Evolutionary conservation across 331 rosid species (phyloP).

Genomic region (Stylosanthes scabra): DNA sequence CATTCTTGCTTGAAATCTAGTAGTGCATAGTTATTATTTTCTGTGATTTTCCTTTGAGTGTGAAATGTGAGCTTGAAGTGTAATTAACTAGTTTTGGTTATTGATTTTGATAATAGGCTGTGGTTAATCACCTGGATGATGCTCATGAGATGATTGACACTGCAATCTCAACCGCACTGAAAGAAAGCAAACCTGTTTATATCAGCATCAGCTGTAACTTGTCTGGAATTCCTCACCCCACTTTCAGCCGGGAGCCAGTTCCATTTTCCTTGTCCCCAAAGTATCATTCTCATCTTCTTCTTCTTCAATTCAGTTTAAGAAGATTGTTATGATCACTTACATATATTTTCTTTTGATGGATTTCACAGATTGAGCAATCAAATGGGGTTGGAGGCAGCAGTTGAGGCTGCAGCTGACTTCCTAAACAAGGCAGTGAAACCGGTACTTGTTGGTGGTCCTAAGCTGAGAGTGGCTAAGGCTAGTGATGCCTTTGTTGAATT

Average conservation of each 20-base stretch:
- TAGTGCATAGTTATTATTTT: too few species aligned
- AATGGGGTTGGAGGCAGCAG: slow-evolving; percentile 55
- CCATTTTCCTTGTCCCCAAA: slow-evolving; percentile 48
- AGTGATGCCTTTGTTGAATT: slow-evolving; percentile 45
- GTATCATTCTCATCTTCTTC: slow-evolving; percentile 18
- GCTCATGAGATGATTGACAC: slow-evolving; percentile 59
- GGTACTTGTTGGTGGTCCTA: slow-evolving; percentile 59
- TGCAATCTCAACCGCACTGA: slow-evolving; percentile 51
- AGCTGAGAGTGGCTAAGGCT: slow-evolving; percentile 54
- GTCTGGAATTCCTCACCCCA: slow-evolving; percentile 54
- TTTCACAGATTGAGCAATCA: slow-evolving; percentile 49
- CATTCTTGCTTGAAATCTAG: too few species aligned
- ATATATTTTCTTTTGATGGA: background rate
- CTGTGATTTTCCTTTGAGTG: too few species aligned
- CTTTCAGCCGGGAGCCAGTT: slow-evolving; percentile 51
- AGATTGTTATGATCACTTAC: background rate
- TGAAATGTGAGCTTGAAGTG: background rate
- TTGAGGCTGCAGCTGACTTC: slow-evolving; percentile 58
- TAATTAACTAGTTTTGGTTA: slow-evolving; percentile 13
- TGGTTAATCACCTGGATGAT: slow-evolving; percentile 57
- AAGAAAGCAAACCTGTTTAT: slow-evolving; percentile 66
- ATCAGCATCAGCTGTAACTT: slow-evolving; percentile 64
- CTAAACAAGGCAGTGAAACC: slow-evolving; percentile 63
- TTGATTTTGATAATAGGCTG: slow-evolving; percentile 49
- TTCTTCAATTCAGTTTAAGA: background rate